Base-by-base conservation (phyloP, 257 asterid species). In the Primulina huaijiensis region DNA sequence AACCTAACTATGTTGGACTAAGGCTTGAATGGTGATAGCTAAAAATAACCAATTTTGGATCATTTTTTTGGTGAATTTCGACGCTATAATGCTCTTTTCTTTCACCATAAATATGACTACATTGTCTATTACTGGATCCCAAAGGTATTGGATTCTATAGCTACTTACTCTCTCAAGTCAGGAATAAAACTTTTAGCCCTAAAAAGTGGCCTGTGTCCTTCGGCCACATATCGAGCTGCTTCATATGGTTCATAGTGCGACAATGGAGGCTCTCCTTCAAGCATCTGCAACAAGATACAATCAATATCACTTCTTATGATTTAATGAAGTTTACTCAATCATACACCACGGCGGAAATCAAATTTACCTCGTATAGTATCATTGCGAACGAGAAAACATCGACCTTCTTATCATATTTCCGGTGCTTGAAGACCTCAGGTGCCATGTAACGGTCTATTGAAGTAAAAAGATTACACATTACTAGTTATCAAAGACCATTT, bases 381-480 rank as follows among this genome's bases (percentile, higher is more conserved):
- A 94, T 94, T 5, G 97, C 97, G 68, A 94, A 94, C 70, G 99
- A 94, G 90, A 84, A 94, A 50, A 94, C 97, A 46, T 94, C 99
- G 16, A 94, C 97, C 80, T 94, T 94, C 85, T 91, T 89, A 73
- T 94, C 99, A 85, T 94, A 94, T 78, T 85, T 91, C 73, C 92
- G 79, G 83, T 91, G 97, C 88, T 82, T 94, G 92, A 94, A 94
- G 66, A 94, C 99, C 82, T 94, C 99, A 59, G 99, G 99, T 50
- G 99, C 99, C 99, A 94, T 94, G 68, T 94, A 94, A 46, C 99
- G 92, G 72, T 94, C 99, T 94, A 62, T 65, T 60, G 40, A 30
- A 72, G 68, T 67, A 75, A 80, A 70, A 52, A 53, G 12, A 73
- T 7, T 12, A 31, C n/a, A 35, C 7, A 43, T 43, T 16, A 50